Evolutionary conservation across 2,329 filamentous ascomycete genomes (phyloP), one percentile per base, ranked within the genome.

Genomic region (Leptoxyphium fumago): DNA sequence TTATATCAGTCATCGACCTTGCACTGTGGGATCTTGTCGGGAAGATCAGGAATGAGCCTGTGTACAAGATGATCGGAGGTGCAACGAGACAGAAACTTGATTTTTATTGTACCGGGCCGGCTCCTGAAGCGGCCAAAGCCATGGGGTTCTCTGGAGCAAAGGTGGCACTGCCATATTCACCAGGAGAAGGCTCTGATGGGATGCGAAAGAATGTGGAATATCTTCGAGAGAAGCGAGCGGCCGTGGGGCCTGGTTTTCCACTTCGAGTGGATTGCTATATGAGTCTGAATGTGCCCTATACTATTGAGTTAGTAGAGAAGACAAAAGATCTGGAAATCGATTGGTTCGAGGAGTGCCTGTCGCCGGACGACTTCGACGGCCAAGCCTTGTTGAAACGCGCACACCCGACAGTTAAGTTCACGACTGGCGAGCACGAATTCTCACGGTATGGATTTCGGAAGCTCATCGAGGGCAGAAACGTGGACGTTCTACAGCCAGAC

Each of bases 221-320:
- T 61, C 74, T 95, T 41, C 78, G 81, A 53, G 81, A 84, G 64
- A 85, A 94, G 64, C 78, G 87, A 44, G 83, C 87, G 59, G 77
- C 77, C 44, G 82, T 95, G 38, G 88, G 88, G 0, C 84, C 86
- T 0, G 84, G 94, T 62, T 95, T 91, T 61, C 88, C 88, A 39
- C 73, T 95, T 52, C 88, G 93, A 72, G 88, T 95, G 5, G 88
- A 95, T 67, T 95, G 88, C 72, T 95, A 94, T 67, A 95, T 95
- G 88, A 88, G 83, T 53, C 70, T 95, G 57, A 94, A 88, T 56
- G 88, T 95, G 21, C 70, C 84, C 1, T 95, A 95, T 67, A 94
- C 85, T 3, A 94, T 95, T 53, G 82, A 94, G 64, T 73, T 95
- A 18, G 88, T 84, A 48, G 84, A 88, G 66, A 82, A 80, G 42